phyloP scores from a whole-genome alignment of 495 filamentous ascomycete genomes.

The Hypoxylon intermedium region DNA sequence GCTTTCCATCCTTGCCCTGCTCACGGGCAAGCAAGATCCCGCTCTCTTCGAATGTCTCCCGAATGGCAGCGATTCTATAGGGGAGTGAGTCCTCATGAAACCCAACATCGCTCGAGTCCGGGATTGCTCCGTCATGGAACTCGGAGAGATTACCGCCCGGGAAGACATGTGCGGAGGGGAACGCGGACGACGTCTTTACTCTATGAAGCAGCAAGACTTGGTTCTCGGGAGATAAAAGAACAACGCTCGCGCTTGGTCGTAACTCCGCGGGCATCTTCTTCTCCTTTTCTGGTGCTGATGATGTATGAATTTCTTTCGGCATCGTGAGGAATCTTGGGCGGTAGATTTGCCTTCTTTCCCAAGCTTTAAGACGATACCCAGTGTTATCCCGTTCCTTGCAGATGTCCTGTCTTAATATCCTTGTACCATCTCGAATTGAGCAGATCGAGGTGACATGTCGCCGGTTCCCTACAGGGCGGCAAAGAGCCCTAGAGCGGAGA shows the following conservation, averaged over 20 bases:
- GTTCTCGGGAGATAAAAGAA: conserved; percentile 85
- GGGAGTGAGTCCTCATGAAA: conserved; percentile 70
- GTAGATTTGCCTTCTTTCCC: background rate
- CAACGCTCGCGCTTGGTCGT: conserved; percentile 63
- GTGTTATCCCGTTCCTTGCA: too few species aligned
- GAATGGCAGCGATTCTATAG: conserved; percentile 80
- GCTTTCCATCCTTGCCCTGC: conserved; percentile 41
- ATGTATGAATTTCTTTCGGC: conserved; percentile 1
- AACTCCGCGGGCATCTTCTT: conserved; percentile 20
- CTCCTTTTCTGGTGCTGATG: conserved; percentile 6
- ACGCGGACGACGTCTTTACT: conserved; percentile 79
- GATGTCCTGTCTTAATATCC: background rate
- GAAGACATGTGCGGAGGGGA: conserved; percentile 93
- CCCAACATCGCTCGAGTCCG: conserved; percentile 50
- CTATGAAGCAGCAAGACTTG: conserved; percentile 88
- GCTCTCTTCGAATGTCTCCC: conserved; percentile 95
- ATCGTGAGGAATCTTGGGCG: background rate
- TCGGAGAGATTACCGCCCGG: conserved; percentile 86
- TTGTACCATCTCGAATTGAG: background rate
- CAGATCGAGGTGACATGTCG: conserved; percentile 12
- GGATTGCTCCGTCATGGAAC: conserved; percentile 71
- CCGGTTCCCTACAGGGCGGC: background rate
- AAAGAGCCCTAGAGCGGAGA: background rate
- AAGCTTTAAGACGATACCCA: background rate
- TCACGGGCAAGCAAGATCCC: conserved; percentile 80